Evolutionary conservation across 768 basidiomycete species (phyloP), one percentile per base, ranked within the genome.

Genomic region (Lactifluus hygrophoroides): DNA sequence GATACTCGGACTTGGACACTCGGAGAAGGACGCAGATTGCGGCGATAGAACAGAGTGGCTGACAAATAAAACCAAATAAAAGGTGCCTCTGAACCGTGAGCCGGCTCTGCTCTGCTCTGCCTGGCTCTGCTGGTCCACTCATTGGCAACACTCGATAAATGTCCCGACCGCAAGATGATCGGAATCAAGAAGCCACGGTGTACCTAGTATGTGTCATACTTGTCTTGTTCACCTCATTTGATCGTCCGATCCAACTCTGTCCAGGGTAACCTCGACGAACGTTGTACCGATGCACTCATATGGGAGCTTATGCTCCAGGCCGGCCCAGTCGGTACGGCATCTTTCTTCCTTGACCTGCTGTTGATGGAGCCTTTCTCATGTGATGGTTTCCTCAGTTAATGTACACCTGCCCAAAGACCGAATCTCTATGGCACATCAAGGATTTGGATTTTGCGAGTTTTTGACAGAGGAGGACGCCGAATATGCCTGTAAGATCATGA

Each of bases 401-500:
- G 94, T 98, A 0, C 96, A 98, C 74, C 78, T 99, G 7, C 94
- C 96, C 14, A 99, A 98, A 75, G 96, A 99, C 74, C 86, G 96
- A 65, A 91, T 99, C 56, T 96, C 94, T 13, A 95, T 94, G 90
- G 80, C 90, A 1, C 96, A 98, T 70, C 96, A 99, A 74, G 96
- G 96, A 47, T 99, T 97, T 74, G 96, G 96, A 40, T 99, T 99
- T 76, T 97, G 95, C 81, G 96, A 99, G 78, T 98, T 99, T 73
- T 76, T 95, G 73, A 94, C 94, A 38, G 94, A 98, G 76, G 94
- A 96, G 72, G 96, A 98, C 75, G 94, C 96, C 62, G 96, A 99
- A 74, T 99, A 99, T 73, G 95, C 94, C 57, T 97, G 95, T 81
- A 96, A 97, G 80, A 97, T 98, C 66, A 97, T 98, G 95, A 99